phyloP scores from a whole-genome alignment of 2,329 filamentous ascomycete species.

The Emericellopsis atlantica region DNA sequence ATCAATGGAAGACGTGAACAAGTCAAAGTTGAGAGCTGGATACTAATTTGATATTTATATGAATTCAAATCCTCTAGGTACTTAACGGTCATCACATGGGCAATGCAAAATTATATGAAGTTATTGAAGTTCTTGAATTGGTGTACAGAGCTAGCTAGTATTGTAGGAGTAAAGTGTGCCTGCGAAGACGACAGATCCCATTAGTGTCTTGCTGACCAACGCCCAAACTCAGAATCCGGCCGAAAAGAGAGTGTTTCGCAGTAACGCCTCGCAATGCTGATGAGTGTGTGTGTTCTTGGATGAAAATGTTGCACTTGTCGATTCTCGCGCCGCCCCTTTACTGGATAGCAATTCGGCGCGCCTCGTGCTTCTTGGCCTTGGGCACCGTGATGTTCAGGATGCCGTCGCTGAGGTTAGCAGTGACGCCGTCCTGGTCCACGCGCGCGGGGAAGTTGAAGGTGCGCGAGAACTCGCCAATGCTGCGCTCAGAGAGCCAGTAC shows the following conservation, averaged over 20 bases:
- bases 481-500: conserved; percentile 62
- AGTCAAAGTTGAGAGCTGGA: neutral
- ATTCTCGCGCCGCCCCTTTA: conserved; percentile 15
- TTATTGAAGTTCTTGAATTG: no score
- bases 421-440: conserved; percentile 50
- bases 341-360: conserved; percentile 40
- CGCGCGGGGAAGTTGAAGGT: conserved; percentile 55
- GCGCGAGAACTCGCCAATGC: conserved; percentile 53
- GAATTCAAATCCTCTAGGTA: no score
- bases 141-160: no score
- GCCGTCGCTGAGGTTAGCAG: conserved; percentile 51
- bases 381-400: conserved; percentile 52
- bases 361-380: conserved; percentile 49
- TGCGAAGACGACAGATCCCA: no score
- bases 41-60: no score
- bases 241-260: neutral
- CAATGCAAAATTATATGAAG: no score
- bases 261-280: neutral
- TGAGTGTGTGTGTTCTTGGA: neutral
- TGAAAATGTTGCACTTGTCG: neutral
- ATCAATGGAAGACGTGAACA: neutral
- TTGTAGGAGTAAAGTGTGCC: no score
- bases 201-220: no score
- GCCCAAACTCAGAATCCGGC: neutral
- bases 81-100: no score